These are phyloP conservation scores for Podaxis rugospora DNA, from an alignment of 768 basidiomycete species.

Conservation along the genomic window DNA sequence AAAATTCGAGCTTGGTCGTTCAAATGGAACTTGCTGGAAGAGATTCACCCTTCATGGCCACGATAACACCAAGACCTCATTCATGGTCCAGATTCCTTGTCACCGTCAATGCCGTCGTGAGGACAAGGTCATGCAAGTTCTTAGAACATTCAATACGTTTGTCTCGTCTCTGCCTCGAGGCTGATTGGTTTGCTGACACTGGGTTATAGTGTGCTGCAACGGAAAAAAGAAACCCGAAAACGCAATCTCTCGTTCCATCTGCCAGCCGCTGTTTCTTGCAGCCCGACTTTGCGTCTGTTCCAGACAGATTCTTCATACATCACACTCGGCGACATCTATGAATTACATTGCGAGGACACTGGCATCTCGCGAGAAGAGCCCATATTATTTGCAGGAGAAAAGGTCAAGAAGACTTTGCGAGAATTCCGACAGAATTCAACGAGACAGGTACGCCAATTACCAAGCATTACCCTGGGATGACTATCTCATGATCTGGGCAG, in stretches of 20 bases:
- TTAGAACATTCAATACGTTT: slow-evolving; percentile 92
- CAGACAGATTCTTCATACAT: slow-evolving; percentile 92
- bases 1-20: slow-evolving; percentile 86
- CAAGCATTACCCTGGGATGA: background rate
- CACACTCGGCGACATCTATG: slow-evolving; percentile 90
- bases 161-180: slow-evolving; percentile 13
- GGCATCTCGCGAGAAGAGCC: slow-evolving; percentile 87
- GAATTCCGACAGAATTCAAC: slow-evolving; percentile 50
- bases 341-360: slow-evolving; percentile 73
- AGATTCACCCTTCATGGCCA: slow-evolving; percentile 88
- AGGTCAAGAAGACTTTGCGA: slow-evolving; percentile 64
- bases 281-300: slow-evolving; percentile 77
- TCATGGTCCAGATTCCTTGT: slow-evolving; percentile 87
- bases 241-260: slow-evolving; percentile 90
- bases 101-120: slow-evolving; percentile 85
- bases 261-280: slow-evolving; percentile 81
- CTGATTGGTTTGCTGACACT: background rate
- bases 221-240: slow-evolving; percentile 91
- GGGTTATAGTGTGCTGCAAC: slow-evolving; percentile 60
- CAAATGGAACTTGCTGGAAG: slow-evolving; percentile 83
- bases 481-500: slow-evolving; percentile 26
- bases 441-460: slow-evolving; percentile 32
- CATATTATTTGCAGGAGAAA: slow-evolving; percentile 80
- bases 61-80: slow-evolving; percentile 86
- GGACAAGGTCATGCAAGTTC: slow-evolving; percentile 86